phyloP scores from a whole-genome alignment of 441 rosid genomes.

The Pelargonium myrrhifolium region DNA sequence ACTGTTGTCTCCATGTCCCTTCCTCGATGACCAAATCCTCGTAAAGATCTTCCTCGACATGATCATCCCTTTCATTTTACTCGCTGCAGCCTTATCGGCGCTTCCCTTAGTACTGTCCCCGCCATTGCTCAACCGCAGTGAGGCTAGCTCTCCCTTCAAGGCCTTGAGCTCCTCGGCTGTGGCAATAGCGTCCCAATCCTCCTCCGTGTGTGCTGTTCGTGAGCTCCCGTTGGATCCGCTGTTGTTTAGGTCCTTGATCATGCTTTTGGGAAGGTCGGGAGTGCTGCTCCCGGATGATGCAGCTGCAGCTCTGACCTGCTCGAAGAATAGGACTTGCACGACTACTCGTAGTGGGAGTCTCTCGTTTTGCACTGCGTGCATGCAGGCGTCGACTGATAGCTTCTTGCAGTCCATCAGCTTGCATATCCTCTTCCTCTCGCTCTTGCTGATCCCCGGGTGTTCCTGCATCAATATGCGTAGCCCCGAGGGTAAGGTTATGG shows the following conservation, averaged over 20 bases:
- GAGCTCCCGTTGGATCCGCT: conserved; percentile 43
- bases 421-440: conserved; percentile 70
- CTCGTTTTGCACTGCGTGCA: conserved; percentile 91
- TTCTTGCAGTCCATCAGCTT: conserved; percentile 77
- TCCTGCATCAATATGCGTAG: conserved; percentile 58
- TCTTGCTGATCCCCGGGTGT: conserved; percentile 56
- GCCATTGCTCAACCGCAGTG: conserved; percentile 33
- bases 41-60: conserved; percentile 76
- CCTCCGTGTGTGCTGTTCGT: conserved; percentile 39
- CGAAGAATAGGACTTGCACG: conserved; percentile 85
- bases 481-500: too few relatives aligned
- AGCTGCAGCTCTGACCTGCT: conserved; percentile 65
- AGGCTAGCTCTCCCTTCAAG: conserved; percentile 28
- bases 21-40: conserved; percentile 62
- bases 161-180: conserved; percentile 32
- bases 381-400: conserved; percentile 59
- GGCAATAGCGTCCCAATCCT: conserved; percentile 38
- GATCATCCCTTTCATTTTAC: conserved; percentile 61
- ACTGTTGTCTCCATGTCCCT: conserved; percentile 48
- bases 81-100: conserved; percentile 63
- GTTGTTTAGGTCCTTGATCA: conserved; percentile 43
- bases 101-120: conserved; percentile 31
- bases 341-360: conserved; percentile 73
- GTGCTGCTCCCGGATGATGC: conserved; percentile 76
- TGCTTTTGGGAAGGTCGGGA: conserved; percentile 54